Percentiles rank a stretch among this genome's conserved stretches.
Evolutionary conservation across 176 grass and related monocot species (phyloP).

Genomic region (Ensete glaucum): DNA sequence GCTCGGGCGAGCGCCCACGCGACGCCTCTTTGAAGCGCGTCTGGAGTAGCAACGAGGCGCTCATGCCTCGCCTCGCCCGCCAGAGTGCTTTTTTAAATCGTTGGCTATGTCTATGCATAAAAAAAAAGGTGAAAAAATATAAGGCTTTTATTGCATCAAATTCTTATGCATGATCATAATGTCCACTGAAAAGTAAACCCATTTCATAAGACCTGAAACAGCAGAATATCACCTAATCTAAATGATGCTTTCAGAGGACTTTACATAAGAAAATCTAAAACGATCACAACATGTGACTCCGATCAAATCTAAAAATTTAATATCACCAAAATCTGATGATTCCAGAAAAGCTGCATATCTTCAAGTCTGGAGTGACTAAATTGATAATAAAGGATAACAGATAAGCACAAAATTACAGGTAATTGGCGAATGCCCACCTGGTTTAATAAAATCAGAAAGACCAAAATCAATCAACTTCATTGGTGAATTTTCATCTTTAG

Average conservation of each 20-base stretch:
- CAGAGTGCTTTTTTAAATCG: too few relatives aligned
- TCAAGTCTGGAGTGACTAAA: not conserved
- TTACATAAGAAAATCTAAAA: not conserved
- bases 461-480: slow-evolving; percentile 73
- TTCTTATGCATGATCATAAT: not conserved
- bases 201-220: not conserved
- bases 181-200: not conserved
- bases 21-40: too few relatives aligned
- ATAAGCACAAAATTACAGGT: not conserved
- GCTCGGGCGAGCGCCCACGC: too few relatives aligned
- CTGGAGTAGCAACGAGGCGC: too few relatives aligned
- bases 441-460: slow-evolving; percentile 64
- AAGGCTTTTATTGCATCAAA: not conserved
- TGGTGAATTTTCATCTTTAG: slow-evolving; percentile 42
- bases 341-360: not conserved
- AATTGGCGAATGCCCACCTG: slow-evolving; percentile 27
- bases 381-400: not conserved
- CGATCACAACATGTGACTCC: not conserved
- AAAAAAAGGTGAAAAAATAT: not conserved
- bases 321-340: not conserved
- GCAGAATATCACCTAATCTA: not conserved
- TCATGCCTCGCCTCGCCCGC: too few relatives aligned
- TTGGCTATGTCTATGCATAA: too few relatives aligned
- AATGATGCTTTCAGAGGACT: not conserved
- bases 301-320: not conserved